Base-by-base conservation (phyloP, 495 filamentous ascomycete genomes). In the Penicillium longicatenatum region DNA sequence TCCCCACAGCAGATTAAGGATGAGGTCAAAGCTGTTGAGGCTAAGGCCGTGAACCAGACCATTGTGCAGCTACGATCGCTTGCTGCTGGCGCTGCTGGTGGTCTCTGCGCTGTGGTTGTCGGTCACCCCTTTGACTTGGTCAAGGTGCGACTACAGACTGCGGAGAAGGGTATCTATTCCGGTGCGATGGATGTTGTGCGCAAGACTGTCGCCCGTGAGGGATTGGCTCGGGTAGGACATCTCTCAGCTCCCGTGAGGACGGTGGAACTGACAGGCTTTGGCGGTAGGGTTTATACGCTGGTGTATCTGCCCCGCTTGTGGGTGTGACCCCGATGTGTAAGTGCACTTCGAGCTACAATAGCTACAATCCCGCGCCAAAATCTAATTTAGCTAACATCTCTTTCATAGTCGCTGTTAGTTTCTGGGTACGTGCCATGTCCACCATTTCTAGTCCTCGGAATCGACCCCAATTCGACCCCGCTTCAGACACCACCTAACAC, bases 281-380 rank as follows among this genome's bases (percentile, higher is more conserved):
- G 17, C 62, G 22, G 26, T 56, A 87, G 83, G 94, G 94, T 10
- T 72, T 98, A 55, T 98, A 98, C 77, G 94, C 94, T n/a, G 94
- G 94, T 75, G 94, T 98, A 30, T 91, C 87, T 54, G 94, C 95
- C 64, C 95, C 94, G 41, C 77, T 98, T 59, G 87, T 96, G 11
- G 94, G 95, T 41, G 94, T 98, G 19, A 98, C 94, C 58, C 94
- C 94, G 30, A 98, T 98, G 95, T 98, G 93, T 97, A 86, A 79
- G 91, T 82, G 35, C 17, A n/a, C 29, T 19, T 3, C 21, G 11
- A 45, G 20, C 16, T 29, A 0, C 35, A 52, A 52, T 6, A 8
- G 21, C 35, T 19, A 2, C 20, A 19, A 42, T 29, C 31, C 8
- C 17, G 16, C 19, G 11, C 8, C 0, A 9, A 5, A 21, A 35